Evolutionary conservation across 2,329 filamentous ascomycete genomes (phyloP), one percentile per base, ranked within the genome.

Genomic region (Aspergillus unguis): DNA sequence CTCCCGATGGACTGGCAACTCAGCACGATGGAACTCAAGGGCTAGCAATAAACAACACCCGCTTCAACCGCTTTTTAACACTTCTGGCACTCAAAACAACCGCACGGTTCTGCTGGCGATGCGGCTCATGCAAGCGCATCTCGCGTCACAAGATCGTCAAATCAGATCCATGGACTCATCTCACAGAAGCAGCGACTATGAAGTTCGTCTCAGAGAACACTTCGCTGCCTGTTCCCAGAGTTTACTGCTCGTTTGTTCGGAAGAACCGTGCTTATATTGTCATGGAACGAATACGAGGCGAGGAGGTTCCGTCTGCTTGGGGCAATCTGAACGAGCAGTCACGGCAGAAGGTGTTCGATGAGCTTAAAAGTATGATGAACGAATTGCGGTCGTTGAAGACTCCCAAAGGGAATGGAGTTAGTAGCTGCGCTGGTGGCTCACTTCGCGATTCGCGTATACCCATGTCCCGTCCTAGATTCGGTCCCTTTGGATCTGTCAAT

Each of bases 201-300:
- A 60, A 55, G 45, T 73, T 71, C 48, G 58, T 75, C 42, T 59
- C 62, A 9, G 52, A 66, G 36, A 44, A 75, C 52, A 75, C 71
- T 11, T 71, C 68, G 32, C 68, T 74, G 48, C 69, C 71, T 1
- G 67, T 73, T 5, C 71, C 70, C 4, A 71, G 64, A 55, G 64
- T 74, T 4, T 55, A 64, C 31, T 74, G 68, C 55, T 62, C 70
- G 29, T 75, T 75, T 59, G 61, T 52, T 26, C 63, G 48, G 45
- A 57, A 56, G 28, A 33, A 33, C 8, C 27, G 27, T 26, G 27
- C 45, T 17, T 41, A 48, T 33, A 41, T 32, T 11, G 44, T 40
- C n/a, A 40, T 47, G 44, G 23, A 36, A 37, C 29, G 44, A n/a
- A 27, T 46, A 8, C 17, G 26, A 28, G 44, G 44, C 23, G 10